These are phyloP conservation scores for Urostyla sp. DNA, from an alignment of 73 alveolate genomes.

Conservation along the genomic window DNA sequence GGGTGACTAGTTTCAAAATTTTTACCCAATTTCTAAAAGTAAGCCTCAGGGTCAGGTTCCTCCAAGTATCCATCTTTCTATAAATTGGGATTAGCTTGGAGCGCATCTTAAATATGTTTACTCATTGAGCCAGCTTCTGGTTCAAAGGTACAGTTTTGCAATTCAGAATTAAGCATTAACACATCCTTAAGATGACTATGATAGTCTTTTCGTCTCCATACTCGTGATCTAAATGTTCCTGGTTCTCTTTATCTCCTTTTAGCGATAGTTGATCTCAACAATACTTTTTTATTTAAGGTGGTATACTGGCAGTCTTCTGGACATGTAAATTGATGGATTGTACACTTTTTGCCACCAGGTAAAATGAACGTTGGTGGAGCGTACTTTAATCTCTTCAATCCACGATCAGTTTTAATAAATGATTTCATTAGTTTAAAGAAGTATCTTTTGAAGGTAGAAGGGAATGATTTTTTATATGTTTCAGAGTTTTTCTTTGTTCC, in stretches of 20 bases:
- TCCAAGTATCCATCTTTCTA: neutral
- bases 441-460: constrained; percentile 75
- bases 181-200: constrained; percentile 76
- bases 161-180: constrained; percentile 92
- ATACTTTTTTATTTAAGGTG: constrained; percentile 38
- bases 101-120: constrained; percentile 10
- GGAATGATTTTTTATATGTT: constrained; percentile 73
- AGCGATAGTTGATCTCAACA: constrained; percentile 3
- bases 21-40: constrained; percentile 74
- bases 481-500: constrained; percentile 54
- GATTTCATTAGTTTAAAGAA: constrained; percentile 70
- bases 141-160: constrained; percentile 95
- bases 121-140: constrained; percentile 86
- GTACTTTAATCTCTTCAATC: constrained; percentile 26
- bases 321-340: constrained; percentile 34
- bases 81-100: constrained; percentile 47
- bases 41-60: constrained; percentile 66
- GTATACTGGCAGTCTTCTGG: constrained; percentile 44
- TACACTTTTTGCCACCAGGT: constrained; percentile 49
- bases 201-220: constrained; percentile 73
- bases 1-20: constrained; percentile 75
- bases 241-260: constrained; percentile 33
- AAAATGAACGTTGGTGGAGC: constrained; percentile 58
- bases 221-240: constrained; percentile 25
- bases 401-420: constrained; percentile 13